Conservation (phyloP, 1,284 basidiomycete species). For the Leccinum pachyderme region DNA sequence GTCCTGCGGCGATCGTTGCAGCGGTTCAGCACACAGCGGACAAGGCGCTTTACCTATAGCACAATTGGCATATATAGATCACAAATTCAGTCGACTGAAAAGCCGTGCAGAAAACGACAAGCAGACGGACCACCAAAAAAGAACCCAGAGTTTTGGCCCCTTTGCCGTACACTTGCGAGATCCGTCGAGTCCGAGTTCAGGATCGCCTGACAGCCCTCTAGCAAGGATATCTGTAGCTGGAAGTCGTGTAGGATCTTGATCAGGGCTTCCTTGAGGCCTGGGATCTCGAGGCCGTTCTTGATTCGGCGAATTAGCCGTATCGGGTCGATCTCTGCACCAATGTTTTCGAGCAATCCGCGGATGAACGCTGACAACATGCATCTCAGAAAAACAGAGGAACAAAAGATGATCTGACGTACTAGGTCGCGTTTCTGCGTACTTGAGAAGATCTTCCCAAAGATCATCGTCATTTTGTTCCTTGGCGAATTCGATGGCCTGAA, state of each 20-base stretch:
- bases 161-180: slow-evolving; percentile 69
- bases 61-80: not conserved
- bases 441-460: slow-evolving; percentile 95
- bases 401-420: slow-evolving; percentile 41
- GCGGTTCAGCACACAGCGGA: slow-evolving; percentile 59
- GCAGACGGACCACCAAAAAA: slow-evolving; percentile 57
- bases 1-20: slow-evolving; percentile 59
- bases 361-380: slow-evolving; percentile 71
- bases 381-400: not conserved
- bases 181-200: slow-evolving; percentile 78
- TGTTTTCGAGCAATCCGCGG: slow-evolving; percentile 90
- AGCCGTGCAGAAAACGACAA: not conserved
- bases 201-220: slow-evolving; percentile 89
- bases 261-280: slow-evolving; percentile 88
- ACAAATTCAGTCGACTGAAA: not conserved
- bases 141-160: slow-evolving; percentile 76
- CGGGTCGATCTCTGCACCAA: slow-evolving; percentile 95
- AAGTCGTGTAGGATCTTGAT: slow-evolving; percentile 98
- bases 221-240: slow-evolving; percentile 83
- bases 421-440: slow-evolving; percentile 92
- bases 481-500: slow-evolving; percentile 94
- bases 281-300: slow-evolving; percentile 94
- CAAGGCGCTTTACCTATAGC: slow-evolving; percentile 58
- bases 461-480: slow-evolving; percentile 97
- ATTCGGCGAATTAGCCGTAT: slow-evolving; percentile 92